These are phyloP conservation scores for Penicillium pulvis DNA, from an alignment of 495 filamentous ascomycete species.

Conservation along the genomic window DNA sequence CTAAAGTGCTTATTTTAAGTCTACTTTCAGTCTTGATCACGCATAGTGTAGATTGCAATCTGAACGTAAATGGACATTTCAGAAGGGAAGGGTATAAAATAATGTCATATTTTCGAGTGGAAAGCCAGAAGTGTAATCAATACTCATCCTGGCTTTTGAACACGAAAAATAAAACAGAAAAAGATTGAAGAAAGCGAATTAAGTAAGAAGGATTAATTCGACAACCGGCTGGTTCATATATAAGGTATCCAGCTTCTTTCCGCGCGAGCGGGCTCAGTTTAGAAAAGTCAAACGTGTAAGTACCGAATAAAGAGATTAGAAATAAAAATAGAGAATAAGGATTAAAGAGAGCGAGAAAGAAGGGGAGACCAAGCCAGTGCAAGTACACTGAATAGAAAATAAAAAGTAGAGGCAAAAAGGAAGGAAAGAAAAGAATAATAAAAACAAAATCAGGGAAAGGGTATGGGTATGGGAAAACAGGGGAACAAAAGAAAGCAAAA, in stretches of 20 bases:
- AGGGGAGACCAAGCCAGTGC: background rate
- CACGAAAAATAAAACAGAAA: constrained; percentile 1
- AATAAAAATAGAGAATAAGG: constrained; percentile 9
- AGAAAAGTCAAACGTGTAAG: constrained; percentile 9
- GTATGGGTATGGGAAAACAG: constrained; percentile 11
- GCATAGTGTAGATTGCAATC: constrained; percentile 16
- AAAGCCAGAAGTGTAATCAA: background rate
- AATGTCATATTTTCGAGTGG: constrained; percentile 1
- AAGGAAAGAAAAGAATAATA: constrained; percentile 12
- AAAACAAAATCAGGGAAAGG: constrained; percentile 5
- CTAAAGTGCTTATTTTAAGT: background rate
- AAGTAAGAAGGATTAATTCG: constrained; percentile 19
- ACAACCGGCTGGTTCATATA: constrained; percentile 21
- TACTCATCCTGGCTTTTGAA: background rate
- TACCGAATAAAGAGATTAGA: constrained; percentile 13
- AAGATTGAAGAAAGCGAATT: constrained; percentile 11
- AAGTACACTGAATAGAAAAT: too few relatives aligned
- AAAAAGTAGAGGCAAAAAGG: constrained; percentile 7
- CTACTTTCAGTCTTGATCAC: background rate
- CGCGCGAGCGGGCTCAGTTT: constrained; percentile 37
- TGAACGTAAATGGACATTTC: constrained; percentile 14
- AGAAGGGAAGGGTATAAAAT: constrained; percentile 27
- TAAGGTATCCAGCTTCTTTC: constrained; percentile 31
- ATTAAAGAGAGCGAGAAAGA: constrained; percentile 6
- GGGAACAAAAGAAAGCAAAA: constrained; percentile 3